These are phyloP conservation scores for Primulina eburnea DNA, from an alignment of 257 asterid species.

Conservation along the genomic window DNA sequence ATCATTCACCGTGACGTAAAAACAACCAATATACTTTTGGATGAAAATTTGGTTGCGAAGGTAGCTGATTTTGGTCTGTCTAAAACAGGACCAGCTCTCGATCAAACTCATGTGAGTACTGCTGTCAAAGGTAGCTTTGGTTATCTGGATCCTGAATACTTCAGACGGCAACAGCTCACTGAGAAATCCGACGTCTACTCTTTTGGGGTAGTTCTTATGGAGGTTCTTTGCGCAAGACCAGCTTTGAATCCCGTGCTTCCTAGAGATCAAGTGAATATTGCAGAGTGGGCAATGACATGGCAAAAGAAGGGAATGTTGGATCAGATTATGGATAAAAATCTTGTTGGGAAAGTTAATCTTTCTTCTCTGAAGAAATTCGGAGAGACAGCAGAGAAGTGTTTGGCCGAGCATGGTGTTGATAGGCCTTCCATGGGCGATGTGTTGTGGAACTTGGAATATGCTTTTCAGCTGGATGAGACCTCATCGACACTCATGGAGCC, in stretches of 20 bases:
- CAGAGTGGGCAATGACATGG: constrained; percentile 86
- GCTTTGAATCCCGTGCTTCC: constrained; percentile 81
- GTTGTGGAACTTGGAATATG: constrained; percentile 76
- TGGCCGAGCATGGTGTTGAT: constrained; percentile 70
- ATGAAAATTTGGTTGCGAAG: constrained; percentile 66
- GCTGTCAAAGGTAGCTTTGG: constrained; percentile 89
- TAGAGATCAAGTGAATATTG: constrained; percentile 72
- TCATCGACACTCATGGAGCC: constrained; percentile 61
- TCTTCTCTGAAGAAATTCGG: constrained; percentile 74
- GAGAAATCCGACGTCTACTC: constrained; percentile 84
- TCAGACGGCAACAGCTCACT: constrained; percentile 74
- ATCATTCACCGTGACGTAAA: constrained; percentile 79
- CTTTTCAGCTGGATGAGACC: constrained; percentile 78
- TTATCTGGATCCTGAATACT: constrained; percentile 78
- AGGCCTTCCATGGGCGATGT: constrained; percentile 86
- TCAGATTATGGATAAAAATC: constrained; percentile 60
- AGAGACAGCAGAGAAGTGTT: constrained; percentile 73
- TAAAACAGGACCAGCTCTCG: constrained; percentile 69
- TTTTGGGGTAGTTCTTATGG: constrained; percentile 77
- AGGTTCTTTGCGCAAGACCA: constrained; percentile 69
- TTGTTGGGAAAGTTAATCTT: constrained; percentile 57
- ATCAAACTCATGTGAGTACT: constrained; percentile 80
- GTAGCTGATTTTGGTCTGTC: constrained; percentile 83
- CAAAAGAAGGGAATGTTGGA: constrained; percentile 81
- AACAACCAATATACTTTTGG: constrained; percentile 69